Evolutionary conservation across 805 yeast genomes (phyloP).

Genomic region (Candida methanosorbosa): DNA sequence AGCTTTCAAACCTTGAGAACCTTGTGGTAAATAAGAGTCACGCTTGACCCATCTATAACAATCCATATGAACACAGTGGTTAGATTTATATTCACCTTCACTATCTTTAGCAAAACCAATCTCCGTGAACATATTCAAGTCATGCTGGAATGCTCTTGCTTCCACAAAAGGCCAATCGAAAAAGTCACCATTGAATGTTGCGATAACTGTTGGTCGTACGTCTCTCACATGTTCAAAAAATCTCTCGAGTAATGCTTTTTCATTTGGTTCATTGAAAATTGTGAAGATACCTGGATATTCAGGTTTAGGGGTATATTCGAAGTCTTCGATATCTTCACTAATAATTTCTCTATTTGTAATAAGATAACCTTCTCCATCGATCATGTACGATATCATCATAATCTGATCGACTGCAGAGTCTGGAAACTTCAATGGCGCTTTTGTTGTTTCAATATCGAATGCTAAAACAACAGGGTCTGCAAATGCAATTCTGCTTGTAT

Average conservation of each 20-base stretch:
- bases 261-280: conserved; percentile 84
- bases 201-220: conserved; percentile 89
- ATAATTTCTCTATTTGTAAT: conserved; percentile 94
- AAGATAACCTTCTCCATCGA: conserved; percentile 92
- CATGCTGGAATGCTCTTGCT: conserved; percentile 76
- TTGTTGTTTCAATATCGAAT: conserved; percentile 95
- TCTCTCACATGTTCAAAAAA: conserved; percentile 91
- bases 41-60: conserved; percentile 97
- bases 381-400: conserved; percentile 99
- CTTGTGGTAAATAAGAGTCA: conserved; percentile 96
- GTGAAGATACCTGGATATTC: conserved; percentile 89
- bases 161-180: conserved; percentile 99
- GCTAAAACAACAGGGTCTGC: conserved; percentile 97
- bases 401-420: conserved; percentile 84
- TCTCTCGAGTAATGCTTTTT: conserved; percentile 58
- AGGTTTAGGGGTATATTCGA: conserved; percentile 95
- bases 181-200: conserved; percentile 96
- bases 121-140: conserved; percentile 80
- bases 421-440: conserved; percentile 93
- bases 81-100: conserved; percentile 89
- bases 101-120: conserved; percentile 87
- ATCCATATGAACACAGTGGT: conserved; percentile 94
- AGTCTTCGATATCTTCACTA: conserved; percentile 90
- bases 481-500: conserved; percentile 74
- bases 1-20: conserved; percentile 96